Evolutionary conservation across 2,329 filamentous ascomycete species (phyloP).

Genomic region (Apiospora phragmitis): DNA sequence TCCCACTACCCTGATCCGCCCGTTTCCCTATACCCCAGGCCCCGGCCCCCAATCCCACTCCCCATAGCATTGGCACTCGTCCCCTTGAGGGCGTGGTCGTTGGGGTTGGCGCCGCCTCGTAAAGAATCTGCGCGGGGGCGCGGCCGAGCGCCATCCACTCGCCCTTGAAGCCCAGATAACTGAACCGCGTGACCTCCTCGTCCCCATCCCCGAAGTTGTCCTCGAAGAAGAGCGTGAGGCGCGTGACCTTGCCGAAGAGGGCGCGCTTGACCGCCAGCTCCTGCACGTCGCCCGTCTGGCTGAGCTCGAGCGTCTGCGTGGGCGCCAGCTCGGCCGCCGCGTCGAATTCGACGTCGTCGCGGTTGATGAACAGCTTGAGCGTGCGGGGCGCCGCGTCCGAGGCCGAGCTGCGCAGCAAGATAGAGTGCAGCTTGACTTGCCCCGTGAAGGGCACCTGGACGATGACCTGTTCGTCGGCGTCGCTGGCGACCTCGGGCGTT

Average conservation of each 20-base stretch:
- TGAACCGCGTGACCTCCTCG: conserved; percentile 76
- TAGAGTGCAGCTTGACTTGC: conserved; percentile 87
- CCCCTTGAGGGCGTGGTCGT: conserved; percentile 74
- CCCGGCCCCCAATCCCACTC: conserved; percentile 49
- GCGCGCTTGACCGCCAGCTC: conserved; percentile 88
- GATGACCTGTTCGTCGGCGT: conserved; percentile 90
- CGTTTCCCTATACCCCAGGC: conserved; percentile 31
- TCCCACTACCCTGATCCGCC: background rate
- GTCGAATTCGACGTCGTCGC: conserved; percentile 81
- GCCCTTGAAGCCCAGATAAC: conserved; percentile 89
- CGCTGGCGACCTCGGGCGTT: conserved; percentile 77
- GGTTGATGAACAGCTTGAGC: conserved; percentile 85
- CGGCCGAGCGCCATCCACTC: conserved; percentile 87
- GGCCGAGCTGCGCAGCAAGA: conserved; percentile 83
- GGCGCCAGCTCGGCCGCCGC: conserved; percentile 68
- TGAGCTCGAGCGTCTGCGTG: conserved; percentile 75
- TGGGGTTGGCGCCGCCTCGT: conserved; percentile 94
- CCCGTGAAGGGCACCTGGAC: conserved; percentile 95
- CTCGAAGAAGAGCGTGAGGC: conserved; percentile 81
- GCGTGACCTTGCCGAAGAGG: conserved; percentile 82
- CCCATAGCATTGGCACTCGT: conserved; percentile 55
- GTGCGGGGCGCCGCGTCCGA: conserved; percentile 72
- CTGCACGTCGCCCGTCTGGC: conserved; percentile 78
- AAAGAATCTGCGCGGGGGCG: conserved; percentile 82
- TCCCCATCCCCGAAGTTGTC: conserved; percentile 85